phyloP scores from a whole-genome alignment of 306 rosid genomes.

The Quillaja saponaria region DNA sequence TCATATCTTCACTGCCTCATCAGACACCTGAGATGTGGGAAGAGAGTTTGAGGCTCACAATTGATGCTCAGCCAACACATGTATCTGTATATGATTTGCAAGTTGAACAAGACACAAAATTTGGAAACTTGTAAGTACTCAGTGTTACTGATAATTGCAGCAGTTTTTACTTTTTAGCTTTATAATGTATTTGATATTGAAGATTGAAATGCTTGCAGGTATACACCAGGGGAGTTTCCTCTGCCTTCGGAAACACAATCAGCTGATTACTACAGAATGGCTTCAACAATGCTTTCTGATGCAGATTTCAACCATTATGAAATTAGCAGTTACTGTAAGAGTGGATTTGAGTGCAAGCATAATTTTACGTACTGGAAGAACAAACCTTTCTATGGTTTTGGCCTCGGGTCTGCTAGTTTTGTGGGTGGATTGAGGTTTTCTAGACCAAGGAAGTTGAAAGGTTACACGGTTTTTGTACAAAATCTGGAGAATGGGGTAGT shows the following conservation, averaged over 20 bases:
- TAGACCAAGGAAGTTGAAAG: constrained; percentile 71
- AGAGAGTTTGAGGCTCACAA: constrained; percentile 70
- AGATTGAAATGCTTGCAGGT: constrained; percentile 51
- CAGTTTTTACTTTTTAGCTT: constrained; percentile 7
- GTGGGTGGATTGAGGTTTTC: constrained; percentile 76
- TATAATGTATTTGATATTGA: constrained; percentile 28
- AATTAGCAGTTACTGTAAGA: constrained; percentile 88
- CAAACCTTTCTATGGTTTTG: constrained; percentile 79
- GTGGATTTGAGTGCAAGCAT: constrained; percentile 83
- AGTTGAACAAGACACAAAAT: constrained; percentile 85
- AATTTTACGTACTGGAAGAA: constrained; percentile 86
- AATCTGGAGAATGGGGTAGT: constrained; percentile 66
- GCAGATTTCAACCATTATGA: constrained; percentile 78
- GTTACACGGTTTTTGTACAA: constrained; percentile 61
- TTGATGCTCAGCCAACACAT: constrained; percentile 70
- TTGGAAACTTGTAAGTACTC: constrained; percentile 71
- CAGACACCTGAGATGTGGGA: constrained; percentile 83
- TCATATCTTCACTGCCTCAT: constrained; percentile 85
- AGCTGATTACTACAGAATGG: constrained; percentile 78
- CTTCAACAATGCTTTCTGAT: constrained; percentile 61
- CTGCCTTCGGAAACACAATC: constrained; percentile 84
- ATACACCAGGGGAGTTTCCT: constrained; percentile 81
- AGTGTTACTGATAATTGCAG: background rate
- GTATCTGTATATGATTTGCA: constrained; percentile 92
- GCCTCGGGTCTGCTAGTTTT: constrained; percentile 88